These are phyloP conservation scores for Elsinoe australis DNA, from an alignment of 2,329 filamentous ascomycete genomes.

Conservation along the genomic window DNA sequence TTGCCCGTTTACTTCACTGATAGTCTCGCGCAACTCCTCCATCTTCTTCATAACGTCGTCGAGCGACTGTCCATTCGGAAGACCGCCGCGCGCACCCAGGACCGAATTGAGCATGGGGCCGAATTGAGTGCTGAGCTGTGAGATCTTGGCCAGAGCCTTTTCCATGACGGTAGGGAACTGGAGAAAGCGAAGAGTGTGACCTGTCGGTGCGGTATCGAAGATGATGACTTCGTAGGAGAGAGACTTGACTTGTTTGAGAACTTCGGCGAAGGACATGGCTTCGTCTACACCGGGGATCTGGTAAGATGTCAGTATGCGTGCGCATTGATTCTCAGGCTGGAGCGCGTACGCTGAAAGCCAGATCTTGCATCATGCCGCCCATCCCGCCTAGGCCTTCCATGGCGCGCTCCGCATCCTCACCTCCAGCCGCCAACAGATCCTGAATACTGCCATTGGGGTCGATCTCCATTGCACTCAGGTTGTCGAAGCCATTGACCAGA, in stretches of 20 bases:
- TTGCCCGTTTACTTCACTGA: conserved; percentile 90
- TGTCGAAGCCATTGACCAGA: conserved; percentile 82
- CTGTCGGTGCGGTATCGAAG: conserved; percentile 96
- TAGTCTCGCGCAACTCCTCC: conserved; percentile 85
- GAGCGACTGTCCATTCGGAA: conserved; percentile 89
- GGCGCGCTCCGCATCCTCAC: conserved; percentile 62
- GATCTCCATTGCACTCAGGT: conserved; percentile 97
- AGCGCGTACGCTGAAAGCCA: conserved; percentile 72
- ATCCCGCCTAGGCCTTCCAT: conserved; percentile 62
- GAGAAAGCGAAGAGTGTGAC: conserved; percentile 95
- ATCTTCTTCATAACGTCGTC: conserved; percentile 91
- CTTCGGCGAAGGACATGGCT: conserved; percentile 99
- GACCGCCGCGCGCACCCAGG: conserved; percentile 65
- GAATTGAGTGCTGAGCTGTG: conserved; percentile 87
- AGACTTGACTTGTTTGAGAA: conserved; percentile 97
- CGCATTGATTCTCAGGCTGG: background rate
- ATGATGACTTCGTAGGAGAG: conserved; percentile 98
- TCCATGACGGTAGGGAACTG: conserved; percentile 97
- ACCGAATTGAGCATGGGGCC: conserved; percentile 92
- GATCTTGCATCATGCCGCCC: conserved; percentile 96
- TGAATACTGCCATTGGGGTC: conserved; percentile 97
- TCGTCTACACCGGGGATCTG: conserved; percentile 98
- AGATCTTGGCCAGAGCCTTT: conserved; percentile 96
- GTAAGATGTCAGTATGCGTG: background rate
- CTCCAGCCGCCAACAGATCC: conserved; percentile 75